Evolutionary conservation across 1,284 basidiomycete genomes (phyloP), one percentile per base, ranked within the genome.

Genomic region (Sanguinoderma infundibulare): DNA sequence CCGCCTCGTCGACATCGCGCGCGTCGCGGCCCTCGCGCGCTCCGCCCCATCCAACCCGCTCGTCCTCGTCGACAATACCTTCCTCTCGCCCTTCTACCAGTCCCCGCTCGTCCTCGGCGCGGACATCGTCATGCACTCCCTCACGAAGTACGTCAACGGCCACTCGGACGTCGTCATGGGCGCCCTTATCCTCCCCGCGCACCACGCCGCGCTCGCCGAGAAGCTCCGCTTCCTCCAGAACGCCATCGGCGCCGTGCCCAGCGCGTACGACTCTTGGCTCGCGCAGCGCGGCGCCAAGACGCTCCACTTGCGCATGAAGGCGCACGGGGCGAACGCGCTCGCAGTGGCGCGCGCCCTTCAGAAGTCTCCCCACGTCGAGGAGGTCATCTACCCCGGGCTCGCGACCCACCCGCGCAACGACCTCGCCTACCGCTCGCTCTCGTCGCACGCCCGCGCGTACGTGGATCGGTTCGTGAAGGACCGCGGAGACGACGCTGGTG

Each of bases 101-200:
- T 95, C 94, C 1, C 96, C 96, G 0, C 85, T 98, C 32, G 83
- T 90, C 47, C 87, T 91, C 40, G 92, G 94, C 36, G 95, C 94
- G 20, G 93, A 95, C 72, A 80, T 95, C 66, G 92, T 95, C 69
- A 63, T 92, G 40, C 90, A 96, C 82, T 85, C 84, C 47, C 79
- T 95, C 51, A 94, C 94, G 0, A 98, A 98, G 77, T 98, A 98
- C 79, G 81, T 98, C 72, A 95, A 95, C 72, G 96, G 96, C 0
- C 95, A 98, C 78, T 92, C 91, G 0, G 96, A 98, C 73, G 92
- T 96, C 70, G 83, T 97, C 70, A 92, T 95, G 84, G 96, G 95
- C 38, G 88, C 89, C 0, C 77, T 92, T 59, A 88, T 95, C 68
- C 82, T 98, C 9, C 89, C 89, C 17, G 70, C 84, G 0, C 81